Evolutionary conservation across 495 filamentous ascomycete species (phyloP).

Genomic region (Lasiosphaeria miniovina): DNA sequence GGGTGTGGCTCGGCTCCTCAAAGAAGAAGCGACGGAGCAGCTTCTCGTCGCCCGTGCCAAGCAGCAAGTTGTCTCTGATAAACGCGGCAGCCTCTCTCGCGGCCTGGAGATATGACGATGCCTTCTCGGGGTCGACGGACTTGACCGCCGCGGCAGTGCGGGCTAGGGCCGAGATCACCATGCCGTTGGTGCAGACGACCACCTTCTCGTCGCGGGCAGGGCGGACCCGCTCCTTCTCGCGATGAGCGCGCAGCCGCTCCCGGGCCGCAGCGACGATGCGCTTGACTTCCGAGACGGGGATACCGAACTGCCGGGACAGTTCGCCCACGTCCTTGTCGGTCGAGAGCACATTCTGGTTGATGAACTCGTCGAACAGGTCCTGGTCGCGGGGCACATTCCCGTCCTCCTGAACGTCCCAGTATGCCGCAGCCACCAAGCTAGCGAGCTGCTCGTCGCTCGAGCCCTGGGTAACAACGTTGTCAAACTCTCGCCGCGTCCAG

Average conservation of each 20-base stretch:
- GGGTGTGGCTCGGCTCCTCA: slow-evolving; percentile 64
- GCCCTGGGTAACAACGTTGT: slow-evolving; percentile 60
- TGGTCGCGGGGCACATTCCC: slow-evolving; percentile 84
- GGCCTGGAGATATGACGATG: slow-evolving; percentile 54
- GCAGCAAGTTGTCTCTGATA: slow-evolving; percentile 75
- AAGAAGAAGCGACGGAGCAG: slow-evolving; percentile 74
- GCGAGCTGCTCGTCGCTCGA: slow-evolving; percentile 49
- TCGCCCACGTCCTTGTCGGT: slow-evolving; percentile 53
- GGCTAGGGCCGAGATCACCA: slow-evolving; percentile 80
- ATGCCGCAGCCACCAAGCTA: slow-evolving; percentile 71
- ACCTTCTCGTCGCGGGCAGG: slow-evolving; percentile 93
- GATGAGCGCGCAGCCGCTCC: slow-evolving; percentile 67
- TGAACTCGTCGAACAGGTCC: slow-evolving; percentile 90
- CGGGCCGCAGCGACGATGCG: slow-evolving; percentile 66
- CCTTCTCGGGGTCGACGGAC: slow-evolving; percentile 54
- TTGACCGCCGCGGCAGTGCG: slow-evolving; percentile 67
- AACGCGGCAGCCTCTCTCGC: slow-evolving; percentile 72
- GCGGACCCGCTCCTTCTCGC: slow-evolving; percentile 70
- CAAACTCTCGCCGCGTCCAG: slow-evolving; percentile 88
- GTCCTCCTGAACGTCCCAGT: slow-evolving; percentile 82
- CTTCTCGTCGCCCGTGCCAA: slow-evolving; percentile 42
- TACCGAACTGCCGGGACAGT: slow-evolving; percentile 73
- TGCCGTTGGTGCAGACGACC: slow-evolving; percentile 81
- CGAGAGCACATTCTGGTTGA: slow-evolving; percentile 67
- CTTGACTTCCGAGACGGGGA: slow-evolving; percentile 69